A percentile compares a stretch with the other conserved stretches of the same genome.
Evolutionary conservation across 768 basidiomycete species (phyloP).

Genomic region (Hygrophorus russula): DNA sequence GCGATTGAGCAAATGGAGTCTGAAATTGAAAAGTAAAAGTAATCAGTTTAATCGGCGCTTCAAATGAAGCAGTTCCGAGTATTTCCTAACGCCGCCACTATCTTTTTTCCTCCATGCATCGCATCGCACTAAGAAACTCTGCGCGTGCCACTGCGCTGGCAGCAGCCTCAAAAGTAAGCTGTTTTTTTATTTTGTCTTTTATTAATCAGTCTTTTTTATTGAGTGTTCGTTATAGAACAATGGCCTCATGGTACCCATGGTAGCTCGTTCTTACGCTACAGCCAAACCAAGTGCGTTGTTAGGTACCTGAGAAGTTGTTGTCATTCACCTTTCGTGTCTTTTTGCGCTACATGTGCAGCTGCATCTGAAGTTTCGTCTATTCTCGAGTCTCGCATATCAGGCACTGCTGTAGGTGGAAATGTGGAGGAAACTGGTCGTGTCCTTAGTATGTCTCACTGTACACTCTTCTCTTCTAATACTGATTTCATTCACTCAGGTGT

Average conservation of each 20-base stretch:
- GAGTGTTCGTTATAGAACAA: conserved; percentile 24
- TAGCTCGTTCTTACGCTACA: conserved; percentile 86
- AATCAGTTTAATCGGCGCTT: too few relatives aligned
- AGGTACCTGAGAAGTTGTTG: too few relatives aligned
- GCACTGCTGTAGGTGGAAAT: conserved; percentile 81
- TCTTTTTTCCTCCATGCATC: conserved; percentile 55
- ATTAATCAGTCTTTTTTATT: conserved; percentile 9
- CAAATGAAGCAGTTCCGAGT: too few relatives aligned
- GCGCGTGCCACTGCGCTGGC: conserved; percentile 67
- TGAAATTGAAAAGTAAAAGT: too few relatives aligned
- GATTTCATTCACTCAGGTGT: conserved; percentile 50
- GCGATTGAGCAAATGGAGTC: too few relatives aligned
- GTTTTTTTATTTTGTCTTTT: conserved; percentile 15
- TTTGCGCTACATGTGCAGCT: conserved; percentile 36
- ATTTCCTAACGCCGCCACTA: conserved; percentile 7
- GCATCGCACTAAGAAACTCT: conserved; percentile 79
- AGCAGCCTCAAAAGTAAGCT: conserved; percentile 55
- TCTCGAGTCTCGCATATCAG: conserved; percentile 96
- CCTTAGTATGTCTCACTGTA: conserved; percentile 56
- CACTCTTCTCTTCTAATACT: conserved; percentile 1
- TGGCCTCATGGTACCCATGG: conserved; percentile 38
- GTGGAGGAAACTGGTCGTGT: conserved; percentile 99
- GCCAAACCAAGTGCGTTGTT: conserved; percentile 83
- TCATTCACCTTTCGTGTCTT: conserved; percentile 1
- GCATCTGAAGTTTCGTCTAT: conserved; percentile 99